Percentiles rank a stretch among this genome's conserved stretches.
phyloP scores from a whole-genome alignment of 257 asterid genomes.

The Solanum dulcamara region DNA sequence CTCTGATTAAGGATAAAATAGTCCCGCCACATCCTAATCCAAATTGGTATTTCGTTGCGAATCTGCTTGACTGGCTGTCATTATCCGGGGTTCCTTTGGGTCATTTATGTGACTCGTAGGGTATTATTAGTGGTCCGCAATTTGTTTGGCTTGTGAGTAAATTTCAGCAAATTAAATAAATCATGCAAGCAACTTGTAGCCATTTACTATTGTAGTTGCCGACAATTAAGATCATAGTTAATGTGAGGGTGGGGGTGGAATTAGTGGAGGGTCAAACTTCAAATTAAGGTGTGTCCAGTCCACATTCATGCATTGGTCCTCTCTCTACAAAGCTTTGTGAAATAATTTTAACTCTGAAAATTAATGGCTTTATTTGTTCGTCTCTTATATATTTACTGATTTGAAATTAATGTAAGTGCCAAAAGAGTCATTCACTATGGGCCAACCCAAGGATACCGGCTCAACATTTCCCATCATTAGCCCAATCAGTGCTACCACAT shows the following conservation, averaged over 20 bases:
- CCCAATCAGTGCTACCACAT: not conserved
- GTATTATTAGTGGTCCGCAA: not conserved
- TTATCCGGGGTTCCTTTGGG: not conserved
- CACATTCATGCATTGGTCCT: not conserved
- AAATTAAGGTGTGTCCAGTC: not conserved
- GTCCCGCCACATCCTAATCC: no score
- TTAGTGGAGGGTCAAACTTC: no score
- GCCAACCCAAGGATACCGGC: not conserved
- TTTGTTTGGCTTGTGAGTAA: not conserved
- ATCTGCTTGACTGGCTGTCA: not conserved
- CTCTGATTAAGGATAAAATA: no score
- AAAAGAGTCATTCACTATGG: not conserved
- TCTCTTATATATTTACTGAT: not conserved
- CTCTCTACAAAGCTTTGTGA: not conserved
- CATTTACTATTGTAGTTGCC: not conserved
- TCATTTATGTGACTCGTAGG: not conserved
- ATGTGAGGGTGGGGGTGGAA: no score
- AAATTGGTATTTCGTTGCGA: no score
- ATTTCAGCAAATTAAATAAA: not conserved
- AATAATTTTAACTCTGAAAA: not conserved
- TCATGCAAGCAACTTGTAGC: not conserved
- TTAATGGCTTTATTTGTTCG: not conserved
- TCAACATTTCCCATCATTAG: not conserved
- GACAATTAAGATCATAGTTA: not conserved
- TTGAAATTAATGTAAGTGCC: not conserved